phyloP scores from a whole-genome alignment of 2,329 filamentous ascomycete genomes.

The Didymella lethalis region DNA sequence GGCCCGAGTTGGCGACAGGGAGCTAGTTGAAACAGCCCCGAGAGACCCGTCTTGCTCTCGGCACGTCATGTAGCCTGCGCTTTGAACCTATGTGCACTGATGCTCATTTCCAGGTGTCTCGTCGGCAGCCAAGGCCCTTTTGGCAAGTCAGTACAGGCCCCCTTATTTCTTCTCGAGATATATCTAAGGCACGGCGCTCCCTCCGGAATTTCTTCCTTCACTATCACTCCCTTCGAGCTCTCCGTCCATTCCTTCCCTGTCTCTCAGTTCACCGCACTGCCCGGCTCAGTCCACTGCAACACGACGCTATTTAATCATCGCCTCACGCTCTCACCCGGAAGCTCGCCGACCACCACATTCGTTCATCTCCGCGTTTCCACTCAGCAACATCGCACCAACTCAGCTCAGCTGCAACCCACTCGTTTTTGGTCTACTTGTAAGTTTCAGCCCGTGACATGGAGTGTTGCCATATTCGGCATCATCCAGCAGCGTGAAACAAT shows the following conservation, averaged over 20 bases:
- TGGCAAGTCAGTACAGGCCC: slow-evolving; percentile 42
- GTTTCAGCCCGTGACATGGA: slow-evolving; percentile 20
- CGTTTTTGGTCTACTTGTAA: slow-evolving; percentile 31
- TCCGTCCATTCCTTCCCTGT: slow-evolving; percentile 35
- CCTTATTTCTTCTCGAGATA: slow-evolving; percentile 40
- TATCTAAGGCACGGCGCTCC: slow-evolving; percentile 44
- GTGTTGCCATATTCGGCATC: slow-evolving; percentile 22
- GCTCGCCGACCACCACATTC: slow-evolving; percentile 33
- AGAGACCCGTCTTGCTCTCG: slow-evolving; percentile 48
- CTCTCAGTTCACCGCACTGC: slow-evolving; percentile 33
- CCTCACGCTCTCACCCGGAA: slow-evolving; percentile 20
- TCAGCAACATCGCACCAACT: slow-evolving; percentile 27
- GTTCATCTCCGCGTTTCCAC: slow-evolving; percentile 22
- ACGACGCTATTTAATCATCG: slow-evolving; percentile 40
- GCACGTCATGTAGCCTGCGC: slow-evolving; percentile 52
- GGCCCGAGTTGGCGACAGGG: slow-evolving; percentile 39
- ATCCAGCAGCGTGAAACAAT: slow-evolving; percentile 25
- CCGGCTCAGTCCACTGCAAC: slow-evolving; percentile 42
- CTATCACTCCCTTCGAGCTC: slow-evolving; percentile 37
- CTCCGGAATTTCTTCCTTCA: slow-evolving; percentile 36
- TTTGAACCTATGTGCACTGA: slow-evolving; percentile 46
- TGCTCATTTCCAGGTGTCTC: slow-evolving; percentile 52
- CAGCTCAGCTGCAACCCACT: slow-evolving; percentile 36
- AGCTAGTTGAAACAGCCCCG: slow-evolving; percentile 49
- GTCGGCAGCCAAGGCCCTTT: slow-evolving; percentile 47